Conservation (phyloP, 2,329 filamentous ascomycete species). For the Xylaria sp. region DNA sequence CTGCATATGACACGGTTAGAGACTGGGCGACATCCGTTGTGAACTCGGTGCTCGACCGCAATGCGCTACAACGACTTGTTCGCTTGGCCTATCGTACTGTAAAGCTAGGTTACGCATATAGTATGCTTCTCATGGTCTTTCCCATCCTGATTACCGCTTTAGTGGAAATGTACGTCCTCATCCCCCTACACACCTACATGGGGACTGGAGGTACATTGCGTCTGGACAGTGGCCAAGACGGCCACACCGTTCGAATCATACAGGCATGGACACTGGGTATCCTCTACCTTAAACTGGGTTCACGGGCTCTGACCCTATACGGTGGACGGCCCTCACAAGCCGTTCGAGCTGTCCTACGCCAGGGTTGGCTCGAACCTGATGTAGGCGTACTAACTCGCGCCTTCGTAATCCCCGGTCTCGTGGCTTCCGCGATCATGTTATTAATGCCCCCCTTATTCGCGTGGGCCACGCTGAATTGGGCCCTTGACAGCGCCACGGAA, state of each 20-base stretch:
- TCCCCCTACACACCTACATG: constrained; percentile 86
- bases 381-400: constrained; percentile 82
- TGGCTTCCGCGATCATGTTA: constrained; percentile 72
- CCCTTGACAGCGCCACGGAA: constrained; percentile 41
- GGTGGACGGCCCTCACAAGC: constrained; percentile 77
- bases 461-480: constrained; percentile 56
- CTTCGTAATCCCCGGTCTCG: constrained; percentile 80
- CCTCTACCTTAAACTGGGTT: constrained; percentile 85
- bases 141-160: constrained; percentile 83
- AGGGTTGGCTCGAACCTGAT: constrained; percentile 84
- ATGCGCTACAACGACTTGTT: constrained; percentile 48
- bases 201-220: constrained; percentile 45
- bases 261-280: constrained; percentile 96
- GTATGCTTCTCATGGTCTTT: constrained; percentile 79
- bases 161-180: constrained; percentile 87
- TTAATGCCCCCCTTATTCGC: constrained; percentile 72
- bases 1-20: constrained; percentile 51
- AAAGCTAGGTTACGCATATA: constrained; percentile 78
- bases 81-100: constrained; percentile 49
- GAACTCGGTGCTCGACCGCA: constrained; percentile 47
- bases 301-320: constrained; percentile 75
- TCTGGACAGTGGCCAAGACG: constrained; percentile 48
- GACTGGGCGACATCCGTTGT: constrained; percentile 47
- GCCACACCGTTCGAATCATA: constrained; percentile 84
- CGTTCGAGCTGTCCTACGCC: constrained; percentile 76